Evolutionary conservation across 345 rosid genomes (phyloP).

Genomic region (Combretum micranthum): DNA sequence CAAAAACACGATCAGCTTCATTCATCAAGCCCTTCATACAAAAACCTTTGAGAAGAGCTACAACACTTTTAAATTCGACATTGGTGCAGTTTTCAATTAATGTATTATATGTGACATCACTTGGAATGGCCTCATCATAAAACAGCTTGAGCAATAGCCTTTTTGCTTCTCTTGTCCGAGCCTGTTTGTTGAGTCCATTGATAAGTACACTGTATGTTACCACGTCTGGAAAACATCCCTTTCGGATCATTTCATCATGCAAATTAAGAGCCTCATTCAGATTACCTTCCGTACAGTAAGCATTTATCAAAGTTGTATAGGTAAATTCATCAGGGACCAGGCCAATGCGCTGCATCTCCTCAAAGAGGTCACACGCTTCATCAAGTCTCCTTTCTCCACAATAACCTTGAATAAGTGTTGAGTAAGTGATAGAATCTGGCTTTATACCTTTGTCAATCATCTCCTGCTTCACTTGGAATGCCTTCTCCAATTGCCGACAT

Average conservation of each 20-base stretch:
- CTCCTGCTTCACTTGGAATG: conserved; percentile 47
- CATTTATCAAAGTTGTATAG: conserved; percentile 71
- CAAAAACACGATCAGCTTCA: conserved; percentile 70
- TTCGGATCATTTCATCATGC: conserved; percentile 73
- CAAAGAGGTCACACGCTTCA: conserved; percentile 70
- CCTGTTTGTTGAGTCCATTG: conserved; percentile 78
- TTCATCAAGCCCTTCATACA: conserved; percentile 89
- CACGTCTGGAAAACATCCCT: conserved; percentile 71
- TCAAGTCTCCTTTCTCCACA: conserved; percentile 56
- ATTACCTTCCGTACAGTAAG: conserved; percentile 61
- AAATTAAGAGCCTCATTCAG: conserved; percentile 46
- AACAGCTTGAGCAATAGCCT: conserved; percentile 75
- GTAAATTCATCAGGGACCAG: conserved; percentile 63
- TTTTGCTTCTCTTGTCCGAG: conserved; percentile 78
- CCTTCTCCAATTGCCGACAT: conserved; percentile 48
- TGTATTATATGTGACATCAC: conserved; percentile 51
- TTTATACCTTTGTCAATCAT: conserved; percentile 56
- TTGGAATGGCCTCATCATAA: conserved; percentile 66
- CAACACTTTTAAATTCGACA: conserved; percentile 52
- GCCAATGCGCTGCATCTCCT: conserved; percentile 50
- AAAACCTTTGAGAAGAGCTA: conserved; percentile 76
- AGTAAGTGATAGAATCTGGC: conserved; percentile 65
- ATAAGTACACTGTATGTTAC: conserved; percentile 87
- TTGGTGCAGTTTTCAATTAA: conserved; percentile 63
- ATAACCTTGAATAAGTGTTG: conserved; percentile 68